Conservation (phyloP, 176 grass and related monocot genomes). For the Areca catechu region DNA sequence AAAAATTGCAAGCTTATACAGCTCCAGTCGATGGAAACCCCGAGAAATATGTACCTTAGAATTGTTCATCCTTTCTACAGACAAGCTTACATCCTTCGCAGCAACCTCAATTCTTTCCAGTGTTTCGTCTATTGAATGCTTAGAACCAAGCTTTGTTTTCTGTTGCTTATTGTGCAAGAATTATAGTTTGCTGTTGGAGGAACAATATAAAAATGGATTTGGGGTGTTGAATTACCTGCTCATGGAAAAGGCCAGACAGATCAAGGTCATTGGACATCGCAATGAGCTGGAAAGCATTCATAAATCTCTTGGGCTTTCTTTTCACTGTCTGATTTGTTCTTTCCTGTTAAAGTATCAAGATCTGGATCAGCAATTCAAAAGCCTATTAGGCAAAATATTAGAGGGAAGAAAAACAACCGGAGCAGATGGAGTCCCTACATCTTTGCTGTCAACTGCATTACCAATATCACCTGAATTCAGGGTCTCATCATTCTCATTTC, state of each 20-base stretch:
- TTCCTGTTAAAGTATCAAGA: background rate
- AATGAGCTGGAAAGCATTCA: conserved; percentile 57
- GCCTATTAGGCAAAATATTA: too few species aligned
- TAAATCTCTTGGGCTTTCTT: conserved; percentile 25
- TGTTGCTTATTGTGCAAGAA: conserved; percentile 3
- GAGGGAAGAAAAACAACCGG: background rate
- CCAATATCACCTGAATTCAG: conserved; percentile 21
- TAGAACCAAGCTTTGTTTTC: conserved; percentile 59
- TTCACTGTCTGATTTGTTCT: conserved; percentile 9
- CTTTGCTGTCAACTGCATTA: background rate
- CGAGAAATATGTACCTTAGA: conserved; percentile 25
- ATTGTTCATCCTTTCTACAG: conserved; percentile 32
- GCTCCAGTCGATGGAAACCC: background rate
- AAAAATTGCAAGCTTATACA: too few species aligned
- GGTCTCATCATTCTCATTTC: conserved; percentile 19
- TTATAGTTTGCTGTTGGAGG: background rate
- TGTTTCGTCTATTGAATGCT: conserved; percentile 46
- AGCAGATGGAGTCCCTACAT: background rate
- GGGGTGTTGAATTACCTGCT: conserved; percentile 24
- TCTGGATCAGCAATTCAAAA: too few species aligned
- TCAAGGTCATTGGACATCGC: conserved; percentile 59
- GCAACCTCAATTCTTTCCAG: conserved; percentile 51
- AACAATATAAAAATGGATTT: background rate
- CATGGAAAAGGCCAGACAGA: conserved; percentile 59
- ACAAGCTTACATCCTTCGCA: conserved; percentile 32